phyloP scores from a whole-genome alignment of 352 stramenopile species.

The Plasmopara viticola region DNA sequence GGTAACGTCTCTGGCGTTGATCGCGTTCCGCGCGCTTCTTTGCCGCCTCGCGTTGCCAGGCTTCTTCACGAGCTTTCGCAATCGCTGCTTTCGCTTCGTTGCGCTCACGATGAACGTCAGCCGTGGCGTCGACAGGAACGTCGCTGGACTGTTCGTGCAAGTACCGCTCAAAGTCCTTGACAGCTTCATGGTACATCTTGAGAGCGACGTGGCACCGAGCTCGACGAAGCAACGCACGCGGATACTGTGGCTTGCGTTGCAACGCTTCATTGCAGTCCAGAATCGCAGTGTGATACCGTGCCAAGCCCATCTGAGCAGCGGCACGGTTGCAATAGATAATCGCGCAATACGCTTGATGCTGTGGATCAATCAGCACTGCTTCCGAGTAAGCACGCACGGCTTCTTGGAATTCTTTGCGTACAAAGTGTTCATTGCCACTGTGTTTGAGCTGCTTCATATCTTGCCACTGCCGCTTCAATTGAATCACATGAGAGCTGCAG shows the following conservation, averaged over 20 bases:
- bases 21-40: constrained; percentile 39
- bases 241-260: constrained; percentile 50
- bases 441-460: constrained; percentile 67
- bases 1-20: constrained; percentile 33
- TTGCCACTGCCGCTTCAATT: constrained; percentile 54
- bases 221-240: constrained; percentile 51
- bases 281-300: constrained; percentile 55
- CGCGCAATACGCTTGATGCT: constrained; percentile 68
- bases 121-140: constrained; percentile 11
- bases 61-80: constrained; percentile 36
- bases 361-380: constrained; percentile 51
- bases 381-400: constrained; percentile 60
- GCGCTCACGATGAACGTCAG: constrained; percentile 42
- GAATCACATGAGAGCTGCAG: constrained; percentile 65
- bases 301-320: constrained; percentile 69
- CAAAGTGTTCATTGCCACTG: constrained; percentile 64
- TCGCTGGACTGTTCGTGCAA: constrained; percentile 38
- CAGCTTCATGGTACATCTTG: constrained; percentile 46
- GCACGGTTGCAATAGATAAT: constrained; percentile 81
- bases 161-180: constrained; percentile 76
- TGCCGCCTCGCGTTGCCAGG: constrained; percentile 28
- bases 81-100: constrained; percentile 43
- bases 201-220: constrained; percentile 63
- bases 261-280: constrained; percentile 73
- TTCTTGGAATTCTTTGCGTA: constrained; percentile 40